Evolutionary conservation across 2,329 filamentous ascomycete genomes (phyloP), one percentile per base, ranked within the genome.

Genomic region (Aureobasidium zeae): DNA sequence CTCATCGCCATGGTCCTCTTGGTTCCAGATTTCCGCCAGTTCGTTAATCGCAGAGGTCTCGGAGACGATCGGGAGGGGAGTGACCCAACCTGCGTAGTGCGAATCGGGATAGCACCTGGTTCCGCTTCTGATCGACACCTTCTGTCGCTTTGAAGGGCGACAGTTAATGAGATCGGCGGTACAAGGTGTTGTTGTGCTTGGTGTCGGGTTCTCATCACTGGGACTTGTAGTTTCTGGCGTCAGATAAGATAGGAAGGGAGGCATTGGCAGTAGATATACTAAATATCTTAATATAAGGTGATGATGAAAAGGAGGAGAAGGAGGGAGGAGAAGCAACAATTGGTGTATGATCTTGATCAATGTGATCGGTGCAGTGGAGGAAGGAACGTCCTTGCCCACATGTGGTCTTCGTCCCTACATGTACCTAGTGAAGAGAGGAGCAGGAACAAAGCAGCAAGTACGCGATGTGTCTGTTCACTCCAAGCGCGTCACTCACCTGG

Each of bases 291-390:
- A 29, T 31, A 31, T 7, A 17, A 31, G 13, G 6, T 11, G 6
- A 41, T 41, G 25, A 15, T 41, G 37, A 25, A 41, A 15, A 20
- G 15, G 17, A 26, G 22, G 16, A 19, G 25, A 20, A 20, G 37
- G 20, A 41, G 28, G 13, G 34, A 26, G 16, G 22, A 11, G 7
- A 25, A 25, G 22, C 7, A 25, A 25, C 22, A 25, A 25, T 25
- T 25, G 22, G n/a, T n/a, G n/a, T n/a, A n/a, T n/a, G n/a, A n/a
- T n/a, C n/a, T n/a, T n/a, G n/a, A n/a, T n/a, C n/a, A n/a, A n/a
- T n/a, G n/a, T n/a, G n/a, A n/a, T n/a, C n/a, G n/a, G n/a, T n/a
- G n/a, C n/a, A n/a, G n/a, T n/a, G n/a, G n/a, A n/a, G n/a, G n/a
- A n/a, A n/a, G n/a, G n/a, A n/a, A n/a, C n/a, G n/a, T n/a, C n/a